These are phyloP conservation scores for Cardamine chenopodiifolia DNA, from an alignment of 345 rosid genomes.

Conservation along the genomic window DNA sequence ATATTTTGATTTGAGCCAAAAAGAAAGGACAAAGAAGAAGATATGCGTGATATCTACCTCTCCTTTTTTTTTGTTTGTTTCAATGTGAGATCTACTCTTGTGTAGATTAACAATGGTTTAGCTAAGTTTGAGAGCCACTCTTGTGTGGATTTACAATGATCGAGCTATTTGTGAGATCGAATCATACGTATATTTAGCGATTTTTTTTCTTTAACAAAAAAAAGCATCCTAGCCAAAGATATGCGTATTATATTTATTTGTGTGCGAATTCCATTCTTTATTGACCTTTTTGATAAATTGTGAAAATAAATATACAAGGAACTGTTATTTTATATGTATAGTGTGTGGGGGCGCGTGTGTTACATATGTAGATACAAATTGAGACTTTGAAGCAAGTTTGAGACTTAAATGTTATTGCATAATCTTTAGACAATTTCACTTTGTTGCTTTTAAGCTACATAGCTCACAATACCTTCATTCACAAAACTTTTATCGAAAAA, in stretches of 20 bases:
- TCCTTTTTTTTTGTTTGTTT: no score
- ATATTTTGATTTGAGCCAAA: background rate
- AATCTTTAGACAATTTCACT: slow-evolving; percentile 31
- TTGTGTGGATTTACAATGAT: background rate
- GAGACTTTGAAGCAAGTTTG: slow-evolving; percentile 40
- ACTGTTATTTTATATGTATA: background rate
- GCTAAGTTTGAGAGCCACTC: background rate
- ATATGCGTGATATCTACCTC: background rate
- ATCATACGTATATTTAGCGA: background rate
- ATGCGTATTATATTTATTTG: background rate
- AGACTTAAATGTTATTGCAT: slow-evolving; percentile 12
- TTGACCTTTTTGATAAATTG: background rate
- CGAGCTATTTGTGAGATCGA: background rate
- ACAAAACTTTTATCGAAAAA: no score
- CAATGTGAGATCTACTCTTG: background rate
- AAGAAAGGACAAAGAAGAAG: background rate
- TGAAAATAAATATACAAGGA: background rate
- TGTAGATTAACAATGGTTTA: background rate
- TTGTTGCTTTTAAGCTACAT: slow-evolving; percentile 46
- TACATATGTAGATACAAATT: background rate
- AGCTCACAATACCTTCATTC: slow-evolving; percentile 25
- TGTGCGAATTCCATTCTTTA: background rate
- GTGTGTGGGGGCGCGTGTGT: background rate
- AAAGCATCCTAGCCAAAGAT: background rate
- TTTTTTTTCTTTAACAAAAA: no score